Base-by-base conservation (phyloP, 371 early-diverging fungal species). In the Rhizopus stolonifer region DNA sequence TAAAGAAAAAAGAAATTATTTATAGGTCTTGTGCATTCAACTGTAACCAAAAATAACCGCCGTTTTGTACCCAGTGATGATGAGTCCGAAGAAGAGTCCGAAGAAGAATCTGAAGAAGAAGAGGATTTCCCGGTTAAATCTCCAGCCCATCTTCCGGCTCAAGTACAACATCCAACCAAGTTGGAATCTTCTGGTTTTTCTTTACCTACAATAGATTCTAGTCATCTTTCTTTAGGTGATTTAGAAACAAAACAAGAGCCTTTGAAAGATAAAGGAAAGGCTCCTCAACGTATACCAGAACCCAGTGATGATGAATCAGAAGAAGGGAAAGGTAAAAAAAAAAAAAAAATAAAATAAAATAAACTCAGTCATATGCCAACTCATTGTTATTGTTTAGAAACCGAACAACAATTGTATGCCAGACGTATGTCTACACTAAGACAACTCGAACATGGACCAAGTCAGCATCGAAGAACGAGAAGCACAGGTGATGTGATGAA, bases 31-130 rank as follows among this genome's bases (percentile, higher is more conserved):
- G 15, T 36, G 14, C 10, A 36, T 36, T n/a, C 36, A 2, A 15
- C 15, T 36, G 15, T 36, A 25, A 45, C 46, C 7, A 60, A 53
- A 47, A 22, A 49, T 21, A 34, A 19, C 15, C 67, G 60, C 15
- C 39, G 49, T 21, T 56, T 49, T 49, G 49, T 59, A 31, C 68
- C 68, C 7, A 67, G 70, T 38, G 70, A 69, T 31, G 70, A 69
- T 52, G 70, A 69, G 51, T 55, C 54, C 0, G 64, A 56, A 0
- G 60, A 53, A 4, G 56, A 57, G 5, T 58, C 58, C 9, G 49
- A 55, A 0, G 43, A 48, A 1, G 48, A 54, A 2, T 34, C 49
- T 6, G 61, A 61, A 4, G 55, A 53, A 26, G 49, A 49, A 24
- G 55, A 54, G 2, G 47, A 47, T 0, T 42, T 44, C 11, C 51